Evolutionary conservation across 495 filamentous ascomycete species (phyloP).

Genomic region (Cercophora scortea): DNA sequence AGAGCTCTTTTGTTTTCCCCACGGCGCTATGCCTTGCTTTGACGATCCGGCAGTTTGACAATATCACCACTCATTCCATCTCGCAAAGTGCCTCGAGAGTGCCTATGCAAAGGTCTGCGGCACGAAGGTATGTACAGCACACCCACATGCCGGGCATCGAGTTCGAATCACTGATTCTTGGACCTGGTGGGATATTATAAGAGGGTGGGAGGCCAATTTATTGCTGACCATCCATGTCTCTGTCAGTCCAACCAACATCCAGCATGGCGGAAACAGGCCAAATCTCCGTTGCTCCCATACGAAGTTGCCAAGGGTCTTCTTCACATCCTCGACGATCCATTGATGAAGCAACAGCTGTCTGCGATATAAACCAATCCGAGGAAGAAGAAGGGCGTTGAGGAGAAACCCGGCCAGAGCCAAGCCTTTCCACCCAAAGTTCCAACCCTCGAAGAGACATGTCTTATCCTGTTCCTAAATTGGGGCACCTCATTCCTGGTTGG

Average conservation of each 20-base stretch:
- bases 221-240: background rate
- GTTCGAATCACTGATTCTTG: background rate
- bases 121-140: background rate
- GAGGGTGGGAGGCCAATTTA: background rate
- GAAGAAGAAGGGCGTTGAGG: too few relatives aligned
- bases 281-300: background rate
- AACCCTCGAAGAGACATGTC: background rate
- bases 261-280: background rate
- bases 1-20: too few relatives aligned
- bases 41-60: too few relatives aligned
- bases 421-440: background rate
- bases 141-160: background rate
- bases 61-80: too few relatives aligned
- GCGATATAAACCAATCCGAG: background rate
- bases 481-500: background rate
- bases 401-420: slow-evolving; percentile 8
- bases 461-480: slow-evolving; percentile 9
- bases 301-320: too few relatives aligned
- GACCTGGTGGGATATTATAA: background rate
- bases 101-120: background rate
- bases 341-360: background rate
- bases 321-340: too few relatives aligned
- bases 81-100: too few relatives aligned
- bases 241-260: background rate
- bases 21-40: too few relatives aligned